Conservation (phyloP, 495 filamentous ascomycete genomes). For the Penicillium robsamsonii region DNA sequence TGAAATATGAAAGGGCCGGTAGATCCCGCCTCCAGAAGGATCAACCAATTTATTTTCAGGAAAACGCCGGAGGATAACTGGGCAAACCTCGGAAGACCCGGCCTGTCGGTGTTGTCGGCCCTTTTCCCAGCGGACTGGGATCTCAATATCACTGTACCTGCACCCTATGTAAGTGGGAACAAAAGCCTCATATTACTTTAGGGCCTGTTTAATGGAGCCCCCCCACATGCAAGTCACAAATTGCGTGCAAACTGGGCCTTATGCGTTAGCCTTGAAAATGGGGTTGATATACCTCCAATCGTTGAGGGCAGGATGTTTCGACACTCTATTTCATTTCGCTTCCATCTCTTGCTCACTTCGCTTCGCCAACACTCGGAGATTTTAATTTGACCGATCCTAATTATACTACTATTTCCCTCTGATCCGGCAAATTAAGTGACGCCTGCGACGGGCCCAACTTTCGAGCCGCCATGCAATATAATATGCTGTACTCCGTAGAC, state of each 20-base stretch:
- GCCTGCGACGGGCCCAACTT: not conserved
- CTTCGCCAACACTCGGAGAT: not conserved
- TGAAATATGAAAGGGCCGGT: slow-evolving; percentile 10
- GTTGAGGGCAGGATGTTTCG: not conserved
- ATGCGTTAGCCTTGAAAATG: not conserved
- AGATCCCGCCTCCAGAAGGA: slow-evolving; percentile 8
- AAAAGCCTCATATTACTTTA: not conserved
- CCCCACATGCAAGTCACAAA: slow-evolving; percentile 9
- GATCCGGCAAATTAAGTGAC: not conserved
- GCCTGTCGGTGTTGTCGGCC: not conserved
- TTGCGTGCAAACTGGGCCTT: not conserved
- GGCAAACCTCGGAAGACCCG: slow-evolving; percentile 1
- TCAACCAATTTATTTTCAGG: not conserved
- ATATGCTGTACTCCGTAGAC: not conserved
- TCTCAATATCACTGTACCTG: not conserved
- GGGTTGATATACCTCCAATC: not conserved
- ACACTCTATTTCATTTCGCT: not conserved
- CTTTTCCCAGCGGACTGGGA: not conserved
- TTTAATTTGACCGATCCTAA: not conserved
- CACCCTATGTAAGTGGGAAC: not conserved
- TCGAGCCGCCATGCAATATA: not conserved
- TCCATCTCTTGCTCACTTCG: not conserved
- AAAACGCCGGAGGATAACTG: not conserved
- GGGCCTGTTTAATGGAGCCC: not conserved
- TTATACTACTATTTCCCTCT: not conserved